These are phyloP conservation scores for Marasmius tenuissimus DNA, from an alignment of 1,284 basidiomycete species.

Conservation along the genomic window DNA sequence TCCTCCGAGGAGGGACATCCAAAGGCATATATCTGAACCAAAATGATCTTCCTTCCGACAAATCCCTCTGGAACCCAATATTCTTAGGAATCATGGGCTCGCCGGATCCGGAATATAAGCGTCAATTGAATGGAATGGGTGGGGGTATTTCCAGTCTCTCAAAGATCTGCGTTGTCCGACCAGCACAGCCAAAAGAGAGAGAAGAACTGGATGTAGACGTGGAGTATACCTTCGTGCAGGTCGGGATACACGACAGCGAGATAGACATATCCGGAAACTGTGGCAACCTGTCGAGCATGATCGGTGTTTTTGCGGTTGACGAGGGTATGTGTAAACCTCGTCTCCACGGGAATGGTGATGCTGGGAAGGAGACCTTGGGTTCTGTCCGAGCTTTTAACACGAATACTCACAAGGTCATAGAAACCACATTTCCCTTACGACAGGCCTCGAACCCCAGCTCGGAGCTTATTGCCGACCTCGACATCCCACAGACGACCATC, in stretches of 20 bases:
- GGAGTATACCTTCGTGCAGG: constrained; percentile 67
- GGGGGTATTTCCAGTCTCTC: constrained; percentile 79
- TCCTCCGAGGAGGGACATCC: constrained; percentile 76
- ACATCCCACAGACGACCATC: constrained; percentile 49
- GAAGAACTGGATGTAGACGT: constrained; percentile 45
- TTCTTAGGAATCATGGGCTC: constrained; percentile 83
- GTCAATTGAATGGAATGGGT: constrained; percentile 84
- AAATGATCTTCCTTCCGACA: constrained; percentile 48
- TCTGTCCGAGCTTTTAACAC: constrained; percentile 61
- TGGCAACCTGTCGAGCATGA: constrained; percentile 67
- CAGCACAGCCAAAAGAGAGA: constrained; percentile 38
- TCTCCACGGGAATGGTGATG: constrained; percentile 6
- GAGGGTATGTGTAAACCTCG: constrained; percentile 47
- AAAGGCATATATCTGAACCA: constrained; percentile 73
- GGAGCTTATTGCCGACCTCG: constrained; percentile 37
- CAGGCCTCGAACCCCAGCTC: no score
- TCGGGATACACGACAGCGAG: constrained; percentile 54
- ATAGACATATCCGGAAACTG: constrained; percentile 72
- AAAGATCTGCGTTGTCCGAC: constrained; percentile 74
- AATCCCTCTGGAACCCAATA: constrained; percentile 54
- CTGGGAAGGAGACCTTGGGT: constrained; percentile 1
- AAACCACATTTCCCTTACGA: constrained; percentile 61
- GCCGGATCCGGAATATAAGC: constrained; percentile 69
- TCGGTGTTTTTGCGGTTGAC: constrained; percentile 67
- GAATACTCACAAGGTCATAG: constrained; percentile 66